Evolutionary conservation across 257 asterid species (phyloP), one percentile per base, ranked within the genome.

Genomic region (Ophiorrhiza pumila): DNA sequence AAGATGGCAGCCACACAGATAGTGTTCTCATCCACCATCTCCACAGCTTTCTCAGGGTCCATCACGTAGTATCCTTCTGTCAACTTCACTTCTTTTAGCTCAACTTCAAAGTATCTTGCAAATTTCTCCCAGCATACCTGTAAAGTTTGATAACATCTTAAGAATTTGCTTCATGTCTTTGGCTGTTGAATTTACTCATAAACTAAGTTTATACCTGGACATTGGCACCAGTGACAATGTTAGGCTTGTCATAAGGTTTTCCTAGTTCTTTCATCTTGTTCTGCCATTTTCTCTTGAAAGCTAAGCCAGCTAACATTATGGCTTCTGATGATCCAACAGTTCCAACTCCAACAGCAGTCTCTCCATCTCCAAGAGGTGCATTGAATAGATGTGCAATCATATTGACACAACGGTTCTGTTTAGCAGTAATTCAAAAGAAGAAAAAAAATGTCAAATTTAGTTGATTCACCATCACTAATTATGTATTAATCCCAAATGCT

Each of bases 261-360:
- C 97, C 96, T 1, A 68, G 83, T 2, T 71, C 80, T 73, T 79
- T 92, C 96, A 89, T 90, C 84, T 89, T 92, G 88, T 92, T 90
- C 72, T 92, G 98, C 98, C 98, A 92, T 60, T 77, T 79, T 43
- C 98, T 83, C 85, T 92, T 92, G 89, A 92, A 90, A 1, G 98
- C 98, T 64, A 92, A 73, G 2, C 98, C 98, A n/a, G 98, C 98
- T 9, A 90, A 86, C 98, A 90, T 90, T 42, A 92, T 92, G 67
- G 98, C 98, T 74, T 92, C 98, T 22, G 98, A 92, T 5, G 98
- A 92, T 5, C 98, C 98, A 1, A 92, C 98, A 0, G 98, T 92
- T 60, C 98, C 97, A 27, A 89, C 96, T 4, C 98, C 98, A 25
- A 92, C 84, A 0, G 98, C 97, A 0, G 97, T 59, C 84, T 92